Evolutionary conservation across 257 asterid species (phyloP).

Genomic region (Penstemon barbatus): DNA sequence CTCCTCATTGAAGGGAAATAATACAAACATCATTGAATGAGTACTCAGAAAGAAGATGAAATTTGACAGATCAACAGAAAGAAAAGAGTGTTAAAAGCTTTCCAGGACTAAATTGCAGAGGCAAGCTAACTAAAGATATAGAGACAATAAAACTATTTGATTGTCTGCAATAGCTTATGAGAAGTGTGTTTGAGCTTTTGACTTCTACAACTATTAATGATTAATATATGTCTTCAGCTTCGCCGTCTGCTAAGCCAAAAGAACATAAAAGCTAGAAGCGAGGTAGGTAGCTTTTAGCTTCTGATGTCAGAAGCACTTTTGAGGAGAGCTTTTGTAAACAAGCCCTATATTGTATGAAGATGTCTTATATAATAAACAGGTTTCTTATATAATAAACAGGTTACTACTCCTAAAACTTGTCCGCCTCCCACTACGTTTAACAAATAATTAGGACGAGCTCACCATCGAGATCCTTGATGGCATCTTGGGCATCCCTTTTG

Average conservation of each 20-base stretch:
- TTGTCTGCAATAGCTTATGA: too few species aligned
- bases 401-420: neutral
- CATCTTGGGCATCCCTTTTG: slow-evolving; percentile 90
- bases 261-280: too few species aligned
- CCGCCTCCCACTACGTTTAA: neutral
- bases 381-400: neutral
- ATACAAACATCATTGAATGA: neutral
- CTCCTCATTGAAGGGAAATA: neutral
- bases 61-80: neutral
- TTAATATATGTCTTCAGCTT: neutral
- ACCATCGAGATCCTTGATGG: slow-evolving; percentile 85
- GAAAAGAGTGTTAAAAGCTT: neutral
- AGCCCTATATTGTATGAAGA: too few species aligned
- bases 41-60: neutral
- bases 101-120: neutral
- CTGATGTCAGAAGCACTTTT: too few species aligned
- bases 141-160: neutral
- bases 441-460: slow-evolving; percentile 1
- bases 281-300: too few species aligned
- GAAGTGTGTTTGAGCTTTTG: too few species aligned
- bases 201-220: neutral
- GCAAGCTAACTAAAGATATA: neutral
- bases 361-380: neutral
- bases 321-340: too few species aligned
- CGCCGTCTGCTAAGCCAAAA: too few species aligned